Conservation (phyloP, 148 eudicot species). For the Pharnaceum exiguum region DNA sequence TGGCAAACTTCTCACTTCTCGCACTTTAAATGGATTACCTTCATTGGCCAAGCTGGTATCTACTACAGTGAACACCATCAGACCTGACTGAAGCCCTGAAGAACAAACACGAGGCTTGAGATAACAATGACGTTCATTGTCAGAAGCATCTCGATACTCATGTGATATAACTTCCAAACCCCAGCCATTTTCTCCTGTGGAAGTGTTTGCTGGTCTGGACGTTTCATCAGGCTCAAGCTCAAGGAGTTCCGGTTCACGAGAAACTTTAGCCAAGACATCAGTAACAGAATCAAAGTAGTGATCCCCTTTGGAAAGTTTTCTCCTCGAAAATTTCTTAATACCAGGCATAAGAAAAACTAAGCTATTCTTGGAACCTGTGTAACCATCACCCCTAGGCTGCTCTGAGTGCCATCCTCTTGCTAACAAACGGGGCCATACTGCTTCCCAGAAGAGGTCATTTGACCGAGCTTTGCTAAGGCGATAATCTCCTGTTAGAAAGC, state of each 20-base stretch:
- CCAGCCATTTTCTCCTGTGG: constrained; percentile 36
- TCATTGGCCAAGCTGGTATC: constrained; percentile 43
- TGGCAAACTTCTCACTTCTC: constrained; percentile 40
- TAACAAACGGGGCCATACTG: constrained; percentile 93
- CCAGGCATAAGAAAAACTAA: constrained; percentile 85
- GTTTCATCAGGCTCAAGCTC: constrained; percentile 47
- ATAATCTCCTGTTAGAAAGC: constrained; percentile 65
- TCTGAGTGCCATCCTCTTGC: constrained; percentile 95
- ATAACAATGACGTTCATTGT: constrained; percentile 34
- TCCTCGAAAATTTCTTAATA: constrained; percentile 63
- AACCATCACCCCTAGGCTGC: constrained; percentile 43
- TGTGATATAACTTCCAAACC: constrained; percentile 19
- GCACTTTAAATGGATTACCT: constrained; percentile 28
- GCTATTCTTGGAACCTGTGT: constrained; percentile 32
- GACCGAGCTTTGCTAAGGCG: constrained; percentile 82
- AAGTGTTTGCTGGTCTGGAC: constrained; percentile 7
- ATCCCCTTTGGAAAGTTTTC: constrained; percentile 64
- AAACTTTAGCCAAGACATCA: constrained; percentile 65
- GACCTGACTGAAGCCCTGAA: constrained; percentile 14
- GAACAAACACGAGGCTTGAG: constrained; percentile 42
- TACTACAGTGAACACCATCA: constrained; percentile 38
- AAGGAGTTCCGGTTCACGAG: constrained; percentile 58
- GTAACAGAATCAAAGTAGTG: constrained; percentile 70
- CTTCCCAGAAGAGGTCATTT: constrained; percentile 91
- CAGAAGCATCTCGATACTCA: constrained; percentile 29